These are phyloP conservation scores for Dichomitus squalens DNA, from an alignment of 1,284 basidiomycete genomes.

Conservation along the genomic window DNA sequence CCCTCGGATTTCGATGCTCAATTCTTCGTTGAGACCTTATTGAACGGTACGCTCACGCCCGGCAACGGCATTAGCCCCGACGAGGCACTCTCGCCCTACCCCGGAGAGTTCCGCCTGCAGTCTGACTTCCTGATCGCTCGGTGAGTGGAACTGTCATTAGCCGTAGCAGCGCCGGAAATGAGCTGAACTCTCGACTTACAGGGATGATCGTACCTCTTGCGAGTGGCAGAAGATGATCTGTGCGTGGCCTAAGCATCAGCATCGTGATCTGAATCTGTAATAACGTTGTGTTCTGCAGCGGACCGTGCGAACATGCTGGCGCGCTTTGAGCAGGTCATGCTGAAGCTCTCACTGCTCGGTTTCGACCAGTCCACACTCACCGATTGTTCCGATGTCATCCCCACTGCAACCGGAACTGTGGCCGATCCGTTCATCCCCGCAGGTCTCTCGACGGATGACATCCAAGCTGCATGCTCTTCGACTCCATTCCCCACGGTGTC, in stretches of 20 bases:
- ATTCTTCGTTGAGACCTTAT: conserved; percentile 43
- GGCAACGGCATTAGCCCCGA: conserved; percentile 31
- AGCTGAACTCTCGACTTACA: conserved; percentile 4
- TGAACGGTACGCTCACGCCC: conserved; percentile 37
- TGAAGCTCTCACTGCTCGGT: conserved; percentile 34
- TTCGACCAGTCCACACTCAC: conserved; percentile 29
- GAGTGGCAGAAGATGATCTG: conserved; percentile 39
- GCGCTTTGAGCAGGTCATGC: conserved; percentile 29
- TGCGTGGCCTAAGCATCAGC: background rate
- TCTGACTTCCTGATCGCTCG: conserved; percentile 35
- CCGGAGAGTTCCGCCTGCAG: conserved; percentile 39
- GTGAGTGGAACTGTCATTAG: background rate
- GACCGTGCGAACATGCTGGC: conserved; percentile 31
- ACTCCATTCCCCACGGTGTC: conserved; percentile 21
- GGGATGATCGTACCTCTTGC: conserved; percentile 37
- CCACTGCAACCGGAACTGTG: conserved; percentile 22
- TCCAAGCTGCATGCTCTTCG: conserved; percentile 15
- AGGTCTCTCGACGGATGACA: conserved; percentile 17
- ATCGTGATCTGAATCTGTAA: background rate
- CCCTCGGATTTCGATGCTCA: conserved; percentile 41
- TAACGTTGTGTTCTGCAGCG: conserved; percentile 1
- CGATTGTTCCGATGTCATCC: conserved; percentile 42
- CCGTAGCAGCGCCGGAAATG: no score
- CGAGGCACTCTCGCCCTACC: conserved; percentile 34
- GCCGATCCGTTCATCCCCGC: conserved; percentile 29